A percentile compares a stretch with the other conserved stretches of the same genome.
Conservation (phyloP, 371 early-diverging fungal genomes). For the Mortierella sp. region DNA sequence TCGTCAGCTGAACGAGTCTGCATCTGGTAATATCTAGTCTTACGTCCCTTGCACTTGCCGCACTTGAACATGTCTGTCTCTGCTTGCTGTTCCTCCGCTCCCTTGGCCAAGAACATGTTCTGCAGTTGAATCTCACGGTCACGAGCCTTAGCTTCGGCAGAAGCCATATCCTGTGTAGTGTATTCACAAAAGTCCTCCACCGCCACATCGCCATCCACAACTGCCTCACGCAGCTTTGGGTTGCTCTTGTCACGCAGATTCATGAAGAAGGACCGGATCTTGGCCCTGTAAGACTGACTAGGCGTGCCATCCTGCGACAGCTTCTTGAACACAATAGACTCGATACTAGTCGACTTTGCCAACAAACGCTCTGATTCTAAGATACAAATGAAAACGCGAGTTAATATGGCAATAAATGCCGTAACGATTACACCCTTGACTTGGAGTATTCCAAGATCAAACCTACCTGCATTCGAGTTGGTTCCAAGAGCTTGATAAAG, state of each 20-base stretch:
- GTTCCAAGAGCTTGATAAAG: slow-evolving; percentile 85
- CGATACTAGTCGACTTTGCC: slow-evolving; percentile 76
- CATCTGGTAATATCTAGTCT: slow-evolving; percentile 96
- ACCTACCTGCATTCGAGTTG: slow-evolving; percentile 77
- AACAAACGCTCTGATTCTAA: slow-evolving; percentile 74
- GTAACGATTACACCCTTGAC: neutral
- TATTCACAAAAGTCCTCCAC: slow-evolving; percentile 80
- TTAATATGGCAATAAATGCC: neutral
- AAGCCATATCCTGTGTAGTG: slow-evolving; percentile 90
- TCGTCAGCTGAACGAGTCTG: slow-evolving; percentile 99
- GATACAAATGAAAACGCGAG: neutral
- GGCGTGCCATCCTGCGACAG: slow-evolving; percentile 63
- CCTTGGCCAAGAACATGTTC: slow-evolving; percentile 83
- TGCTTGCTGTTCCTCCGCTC: slow-evolving; percentile 83
- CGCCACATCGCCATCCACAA: slow-evolving; percentile 78
- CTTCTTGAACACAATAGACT: slow-evolving; percentile 72
- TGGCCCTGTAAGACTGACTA: slow-evolving; percentile 76
- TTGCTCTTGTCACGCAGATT: slow-evolving; percentile 90
- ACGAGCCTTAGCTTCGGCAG: slow-evolving; percentile 81
- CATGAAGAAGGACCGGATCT: slow-evolving; percentile 84
- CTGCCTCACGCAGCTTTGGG: slow-evolving; percentile 79
- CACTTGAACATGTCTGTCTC: slow-evolving; percentile 97
- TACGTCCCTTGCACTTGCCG: slow-evolving; percentile 92
- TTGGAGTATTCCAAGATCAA: neutral
- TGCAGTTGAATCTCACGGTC: slow-evolving; percentile 79